Evolutionary conservation across 2,329 filamentous ascomycete genomes (phyloP), one percentile per base, ranked within the genome.

Genomic region (Ophiostoma populinum): DNA sequence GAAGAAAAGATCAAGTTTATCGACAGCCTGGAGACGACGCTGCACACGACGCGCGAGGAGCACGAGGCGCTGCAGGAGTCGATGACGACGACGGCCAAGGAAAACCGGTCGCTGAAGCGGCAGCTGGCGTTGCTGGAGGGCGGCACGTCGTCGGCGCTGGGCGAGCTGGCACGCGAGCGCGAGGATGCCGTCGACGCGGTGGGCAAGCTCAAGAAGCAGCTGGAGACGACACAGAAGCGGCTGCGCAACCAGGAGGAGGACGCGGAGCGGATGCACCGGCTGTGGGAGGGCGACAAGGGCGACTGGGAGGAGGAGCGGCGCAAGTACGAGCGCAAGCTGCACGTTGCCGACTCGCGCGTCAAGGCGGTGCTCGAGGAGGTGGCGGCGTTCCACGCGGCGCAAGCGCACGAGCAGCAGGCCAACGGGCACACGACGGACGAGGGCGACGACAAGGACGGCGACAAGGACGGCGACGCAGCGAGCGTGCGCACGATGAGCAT

Each of bases 1-100:
- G 90, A 98, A 50, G 82, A 80, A 27, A 94, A 93, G 56, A 70
- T 77, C 29, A 81, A 74, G 47, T 68, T 83, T 35, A 93, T 98
- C 36, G 86, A 94, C 51, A 74, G 70, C 35, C 63, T 98, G 12
- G 90, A 98, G 55, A 61, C 66, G 2, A 74, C 67, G 18, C 59
- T 98, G 22, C 75, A 92, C 42, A 59, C 68, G 2, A 65, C 74
- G 1, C 75, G 74, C 37, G 67, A 70, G 38, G 85, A 95, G 43
- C 77, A 80, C 43, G 85, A 92, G 40, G 55, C 65, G 1, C 56
- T 92, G 7, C 69, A 73, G 40, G 62, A 65, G 16, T 71, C 65
- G 26, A 50, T 85, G 1, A 58, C 71, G 1, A 64, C 65, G 12
- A 74, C 67, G 4, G 64, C 69, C 22, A 87, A 83, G 51, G 87